Percentiles rank a stretch among this genome's conserved stretches.
Evolutionary conservation across 202 grass and related monocot species (phyloP).

Genomic region (Cymbopogon flexuosus): DNA sequence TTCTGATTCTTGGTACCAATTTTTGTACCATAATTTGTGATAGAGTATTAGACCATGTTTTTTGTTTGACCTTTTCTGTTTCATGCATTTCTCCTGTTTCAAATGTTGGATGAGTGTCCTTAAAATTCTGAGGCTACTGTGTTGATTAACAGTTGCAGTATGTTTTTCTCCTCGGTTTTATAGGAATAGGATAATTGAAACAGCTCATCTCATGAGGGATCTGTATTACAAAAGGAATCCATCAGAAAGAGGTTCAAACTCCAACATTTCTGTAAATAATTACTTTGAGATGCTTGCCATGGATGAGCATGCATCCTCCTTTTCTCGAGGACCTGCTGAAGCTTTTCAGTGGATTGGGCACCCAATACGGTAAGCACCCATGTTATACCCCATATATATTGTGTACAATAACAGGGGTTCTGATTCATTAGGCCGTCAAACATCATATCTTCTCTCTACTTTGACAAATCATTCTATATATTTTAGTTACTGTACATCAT

Average conservation of each 20-base stretch:
- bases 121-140: not conserved
- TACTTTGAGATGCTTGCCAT: slow-evolving; percentile 63
- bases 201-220: slow-evolving; percentile 59
- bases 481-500: not conserved
- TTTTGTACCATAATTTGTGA: not conserved
- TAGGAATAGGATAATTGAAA: slow-evolving; percentile 60
- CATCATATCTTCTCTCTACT: not conserved
- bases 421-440: not conserved
- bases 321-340: slow-evolving; percentile 41
- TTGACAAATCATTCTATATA: slow-evolving; percentile 10
- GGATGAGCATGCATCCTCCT: slow-evolving; percentile 56
- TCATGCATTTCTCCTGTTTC: not conserved
- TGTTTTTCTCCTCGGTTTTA: slow-evolving; percentile 16
- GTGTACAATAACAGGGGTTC: not conserved
- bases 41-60: not conserved
- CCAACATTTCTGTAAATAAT: slow-evolving; percentile 38
- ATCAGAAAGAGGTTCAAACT: slow-evolving; percentile 28
- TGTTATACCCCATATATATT: not conserved
- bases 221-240: slow-evolving; percentile 85
- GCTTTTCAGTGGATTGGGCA: slow-evolving; percentile 82
- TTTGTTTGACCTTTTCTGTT: not conserved
- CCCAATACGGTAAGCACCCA: slow-evolving; percentile 43
- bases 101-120: not conserved
- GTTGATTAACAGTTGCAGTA: not conserved
- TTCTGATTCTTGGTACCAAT: not conserved